phyloP scores from a whole-genome alignment of 2,329 filamentous ascomycete species.

The Tolypocladium tropicale region DNA sequence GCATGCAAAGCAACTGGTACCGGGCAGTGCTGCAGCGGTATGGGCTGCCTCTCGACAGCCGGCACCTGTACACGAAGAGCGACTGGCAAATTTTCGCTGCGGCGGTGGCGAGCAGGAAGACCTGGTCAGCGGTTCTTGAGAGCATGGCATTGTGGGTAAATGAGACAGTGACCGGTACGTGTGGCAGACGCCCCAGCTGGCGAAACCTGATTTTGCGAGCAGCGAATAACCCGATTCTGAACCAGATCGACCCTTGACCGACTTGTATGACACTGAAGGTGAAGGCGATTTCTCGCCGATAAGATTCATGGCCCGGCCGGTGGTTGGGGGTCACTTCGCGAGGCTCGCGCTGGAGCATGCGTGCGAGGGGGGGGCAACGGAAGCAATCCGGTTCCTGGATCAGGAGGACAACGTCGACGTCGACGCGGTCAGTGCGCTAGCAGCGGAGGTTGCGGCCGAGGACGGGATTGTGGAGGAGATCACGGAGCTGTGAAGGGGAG shows the following conservation, averaged over 20 bases:
- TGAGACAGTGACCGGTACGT: constrained; percentile 58
- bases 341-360: constrained; percentile 73
- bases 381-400: constrained; percentile 43
- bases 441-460: background rate
- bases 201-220: background rate
- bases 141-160: constrained; percentile 74
- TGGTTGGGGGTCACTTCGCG: constrained; percentile 78
- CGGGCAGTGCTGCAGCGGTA: constrained; percentile 68
- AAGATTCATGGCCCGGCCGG: constrained; percentile 71
- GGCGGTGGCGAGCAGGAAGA: constrained; percentile 59
- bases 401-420: background rate
- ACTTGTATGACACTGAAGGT: constrained; percentile 74
- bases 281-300: constrained; percentile 64
- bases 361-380: constrained; percentile 58
- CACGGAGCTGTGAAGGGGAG: background rate
- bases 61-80: constrained; percentile 77
- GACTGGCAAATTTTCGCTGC: constrained; percentile 90
- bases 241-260: constrained; percentile 63
- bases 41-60: constrained; percentile 70
- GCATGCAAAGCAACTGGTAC: constrained; percentile 74
- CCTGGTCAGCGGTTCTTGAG: constrained; percentile 61
- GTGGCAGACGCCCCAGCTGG: background rate
- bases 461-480: background rate
- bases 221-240: background rate
- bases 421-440: background rate